These are phyloP conservation scores for Talaromyces sp. DNA, from an alignment of 2,329 filamentous ascomycete species.

Conservation along the genomic window DNA sequence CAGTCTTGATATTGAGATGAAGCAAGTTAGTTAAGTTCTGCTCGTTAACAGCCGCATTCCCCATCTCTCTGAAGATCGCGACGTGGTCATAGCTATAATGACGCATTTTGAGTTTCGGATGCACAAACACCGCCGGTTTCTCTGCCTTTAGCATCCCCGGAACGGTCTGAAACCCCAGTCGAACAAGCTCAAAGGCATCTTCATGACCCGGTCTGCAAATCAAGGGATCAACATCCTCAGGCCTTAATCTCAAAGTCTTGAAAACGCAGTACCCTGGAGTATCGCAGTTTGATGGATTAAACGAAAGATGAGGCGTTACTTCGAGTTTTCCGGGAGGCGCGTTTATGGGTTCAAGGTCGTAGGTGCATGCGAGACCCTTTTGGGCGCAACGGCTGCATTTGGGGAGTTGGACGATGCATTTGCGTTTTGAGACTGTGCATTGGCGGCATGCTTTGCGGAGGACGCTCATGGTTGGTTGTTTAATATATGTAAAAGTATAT, in stretches of 20 bases:
- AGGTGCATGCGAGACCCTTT: slow-evolving; percentile 10
- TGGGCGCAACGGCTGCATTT: slow-evolving; percentile 14
- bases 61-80: neutral
- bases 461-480: slow-evolving; percentile 1
- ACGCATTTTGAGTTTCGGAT: slow-evolving; percentile 3
- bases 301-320: neutral
- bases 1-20: slow-evolving; percentile 11
- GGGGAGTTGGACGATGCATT: slow-evolving; percentile 14
- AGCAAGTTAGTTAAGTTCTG: neutral
- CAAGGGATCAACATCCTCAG: neutral
- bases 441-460: slow-evolving; percentile 15
- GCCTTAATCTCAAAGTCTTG: neutral
- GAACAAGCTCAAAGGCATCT: slow-evolving; percentile 10
- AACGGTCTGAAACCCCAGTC: neutral
- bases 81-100: neutral
- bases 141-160: neutral
- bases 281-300: slow-evolving; percentile 12
- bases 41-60: neutral
- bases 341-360: slow-evolving; percentile 14
- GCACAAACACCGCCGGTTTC: slow-evolving; percentile 3
- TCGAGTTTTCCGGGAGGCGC: neutral
- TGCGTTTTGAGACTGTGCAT: slow-evolving; percentile 12
- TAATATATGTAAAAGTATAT: too few species aligned
- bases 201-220: slow-evolving; percentile 7
- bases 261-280: slow-evolving; percentile 14